Conservation (phyloP, 257 asterid genomes). For the Datura wrightii region DNA sequence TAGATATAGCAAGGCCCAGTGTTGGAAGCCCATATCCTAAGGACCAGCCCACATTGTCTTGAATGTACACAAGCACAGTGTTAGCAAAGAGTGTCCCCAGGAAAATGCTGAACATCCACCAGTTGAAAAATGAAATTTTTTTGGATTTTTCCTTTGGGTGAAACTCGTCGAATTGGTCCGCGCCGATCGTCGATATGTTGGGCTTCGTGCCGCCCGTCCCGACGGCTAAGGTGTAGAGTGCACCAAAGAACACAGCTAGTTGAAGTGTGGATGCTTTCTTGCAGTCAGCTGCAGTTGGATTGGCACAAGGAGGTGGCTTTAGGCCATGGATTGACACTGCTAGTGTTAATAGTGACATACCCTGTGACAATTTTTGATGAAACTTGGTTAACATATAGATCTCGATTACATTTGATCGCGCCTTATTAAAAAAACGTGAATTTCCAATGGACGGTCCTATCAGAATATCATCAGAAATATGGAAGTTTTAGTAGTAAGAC, state of each 20-base stretch:
- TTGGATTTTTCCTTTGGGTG: conserved; percentile 78
- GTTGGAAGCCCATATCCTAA: conserved; percentile 91
- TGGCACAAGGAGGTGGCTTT: conserved; percentile 66
- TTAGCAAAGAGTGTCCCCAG: conserved; percentile 85
- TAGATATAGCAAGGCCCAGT: conserved; percentile 64
- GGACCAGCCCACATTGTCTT: conserved; percentile 88
- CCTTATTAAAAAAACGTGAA: neutral
- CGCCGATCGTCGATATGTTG: conserved; percentile 87
- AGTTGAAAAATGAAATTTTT: conserved; percentile 88
- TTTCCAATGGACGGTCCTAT: neutral
- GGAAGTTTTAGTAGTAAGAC: neutral
- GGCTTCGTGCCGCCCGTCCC: conserved; percentile 97
- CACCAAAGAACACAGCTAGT: conserved; percentile 63
- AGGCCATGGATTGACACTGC: conserved; percentile 69
- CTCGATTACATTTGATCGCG: neutral
- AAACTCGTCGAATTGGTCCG: conserved; percentile 88
- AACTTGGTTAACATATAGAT: neutral
- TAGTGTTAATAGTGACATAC: conserved; percentile 70
- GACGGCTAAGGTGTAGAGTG: conserved; percentile 73
- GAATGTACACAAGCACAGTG: conserved; percentile 78
- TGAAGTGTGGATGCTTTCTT: conserved; percentile 64
- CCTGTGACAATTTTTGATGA: conserved; percentile 48
- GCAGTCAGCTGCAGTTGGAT: conserved; percentile 56
- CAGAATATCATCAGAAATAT: neutral
- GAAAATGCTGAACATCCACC: conserved; percentile 96